Percentiles rank a stretch among this genome's conserved stretches.
Conservation (phyloP, 2,329 filamentous ascomycete species). For the Nothopassalora personata region DNA sequence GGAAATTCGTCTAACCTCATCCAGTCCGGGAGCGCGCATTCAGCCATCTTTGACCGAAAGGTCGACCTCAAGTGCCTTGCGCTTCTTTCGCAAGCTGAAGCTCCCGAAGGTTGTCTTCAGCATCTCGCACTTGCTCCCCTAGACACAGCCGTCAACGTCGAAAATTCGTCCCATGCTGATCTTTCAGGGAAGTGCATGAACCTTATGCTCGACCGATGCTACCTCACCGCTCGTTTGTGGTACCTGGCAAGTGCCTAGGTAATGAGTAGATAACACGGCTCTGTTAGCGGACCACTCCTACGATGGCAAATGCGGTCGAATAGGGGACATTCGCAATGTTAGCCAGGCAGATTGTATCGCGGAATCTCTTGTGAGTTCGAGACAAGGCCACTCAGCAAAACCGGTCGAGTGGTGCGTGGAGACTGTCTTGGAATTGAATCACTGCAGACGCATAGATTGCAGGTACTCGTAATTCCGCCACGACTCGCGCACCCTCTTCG, state of each 20-base stretch:
- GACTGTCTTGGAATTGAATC: neutral
- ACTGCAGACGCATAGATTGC: neutral
- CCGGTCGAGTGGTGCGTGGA: neutral
- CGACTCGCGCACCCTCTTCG: neutral
- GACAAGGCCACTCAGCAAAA: neutral
- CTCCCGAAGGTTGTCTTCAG: too few species aligned
- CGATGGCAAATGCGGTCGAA: too few species aligned
- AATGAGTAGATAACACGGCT: neutral
- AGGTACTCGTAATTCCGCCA: slow-evolving; percentile 10
- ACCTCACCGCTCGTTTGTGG: neutral
- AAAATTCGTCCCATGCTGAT: too few species aligned
- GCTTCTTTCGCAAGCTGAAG: too few species aligned
- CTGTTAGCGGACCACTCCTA: neutral
- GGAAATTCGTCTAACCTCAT: too few species aligned
- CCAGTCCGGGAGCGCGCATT: too few species aligned
- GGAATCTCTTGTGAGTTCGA: neutral
- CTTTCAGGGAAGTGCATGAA: neutral
- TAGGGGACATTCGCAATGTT: too few species aligned
- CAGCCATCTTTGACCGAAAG: too few species aligned
- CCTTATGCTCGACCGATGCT: neutral
- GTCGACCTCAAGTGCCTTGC: too few species aligned
- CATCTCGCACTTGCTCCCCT: too few species aligned
- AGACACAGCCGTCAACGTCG: too few species aligned
- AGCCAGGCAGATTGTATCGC: neutral
- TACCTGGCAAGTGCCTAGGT: too few species aligned